Evolutionary conservation across 78 protist genomes (phyloP).

Genomic region (Monocercomonoides exilis): DNA sequence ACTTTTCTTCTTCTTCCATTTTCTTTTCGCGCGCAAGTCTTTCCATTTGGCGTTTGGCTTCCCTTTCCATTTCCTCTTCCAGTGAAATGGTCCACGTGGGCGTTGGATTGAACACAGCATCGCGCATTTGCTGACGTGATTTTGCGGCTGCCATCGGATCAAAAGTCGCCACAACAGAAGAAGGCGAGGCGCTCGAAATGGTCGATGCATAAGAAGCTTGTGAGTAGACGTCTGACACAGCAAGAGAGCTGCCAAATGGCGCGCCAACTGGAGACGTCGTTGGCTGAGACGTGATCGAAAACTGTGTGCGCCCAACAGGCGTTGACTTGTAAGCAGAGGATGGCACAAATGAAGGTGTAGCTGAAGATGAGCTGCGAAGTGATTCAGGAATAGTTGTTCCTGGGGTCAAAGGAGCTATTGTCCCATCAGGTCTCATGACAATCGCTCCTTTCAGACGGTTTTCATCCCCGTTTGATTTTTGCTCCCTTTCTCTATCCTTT

Average conservation of each 20-base stretch:
- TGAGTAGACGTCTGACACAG: too few relatives aligned
- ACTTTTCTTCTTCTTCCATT: neutral
- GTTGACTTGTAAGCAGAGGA: too few relatives aligned
- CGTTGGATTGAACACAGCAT: neutral
- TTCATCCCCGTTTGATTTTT: neutral
- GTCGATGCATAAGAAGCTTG: too few relatives aligned
- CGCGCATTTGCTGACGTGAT: neutral
- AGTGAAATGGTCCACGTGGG: neutral
- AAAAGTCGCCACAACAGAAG: too few relatives aligned
- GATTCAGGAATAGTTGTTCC: neutral
- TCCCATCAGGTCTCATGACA: neutral
- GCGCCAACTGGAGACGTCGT: neutral
- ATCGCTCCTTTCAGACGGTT: neutral
- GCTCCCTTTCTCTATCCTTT: neutral
- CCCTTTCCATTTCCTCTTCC: neutral
- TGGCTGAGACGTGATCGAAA: neutral
- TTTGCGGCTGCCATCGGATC: too few relatives aligned
- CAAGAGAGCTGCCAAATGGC: too few relatives aligned
- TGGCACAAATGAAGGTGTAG: too few relatives aligned
- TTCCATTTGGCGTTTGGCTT: neutral
- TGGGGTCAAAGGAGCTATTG: neutral
- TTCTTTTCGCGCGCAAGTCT: neutral
- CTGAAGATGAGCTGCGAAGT: too few relatives aligned
- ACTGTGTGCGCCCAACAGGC: too few relatives aligned
- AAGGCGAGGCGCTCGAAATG: too few relatives aligned